These are phyloP conservation scores for Zasmidium citrigriseum DNA, from an alignment of 2,329 filamentous ascomycete species.

Conservation along the genomic window DNA sequence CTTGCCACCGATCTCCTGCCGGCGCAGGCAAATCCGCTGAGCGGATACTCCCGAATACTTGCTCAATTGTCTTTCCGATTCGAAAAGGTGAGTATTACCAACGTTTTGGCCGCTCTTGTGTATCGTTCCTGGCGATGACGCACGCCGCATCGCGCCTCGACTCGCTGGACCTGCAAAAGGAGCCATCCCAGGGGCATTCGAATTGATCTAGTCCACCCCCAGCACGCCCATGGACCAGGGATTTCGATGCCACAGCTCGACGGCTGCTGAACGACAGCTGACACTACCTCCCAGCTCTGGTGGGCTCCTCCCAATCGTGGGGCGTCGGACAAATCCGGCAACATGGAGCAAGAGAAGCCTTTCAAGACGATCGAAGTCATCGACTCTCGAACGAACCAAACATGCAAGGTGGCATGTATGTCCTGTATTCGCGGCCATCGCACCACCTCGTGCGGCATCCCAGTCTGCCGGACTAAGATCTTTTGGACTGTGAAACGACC, in stretches of 20 bases:
- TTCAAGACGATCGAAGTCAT: constrained; percentile 39
- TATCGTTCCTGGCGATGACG: constrained; percentile 19
- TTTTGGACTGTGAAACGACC: constrained; percentile 40
- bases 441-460: constrained; percentile 37
- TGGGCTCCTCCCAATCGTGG: not conserved
- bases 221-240: constrained; percentile 5
- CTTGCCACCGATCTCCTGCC: not conserved
- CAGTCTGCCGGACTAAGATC: constrained; percentile 36
- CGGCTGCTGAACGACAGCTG: not conserved
- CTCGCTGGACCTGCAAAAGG: constrained; percentile 1
- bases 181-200: constrained; percentile 1
- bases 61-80: constrained; percentile 21
- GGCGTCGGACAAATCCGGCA: constrained; percentile 1
- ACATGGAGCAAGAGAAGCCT: constrained; percentile 33
- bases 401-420: constrained; percentile 39
- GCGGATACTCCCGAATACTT: constrained; percentile 27
- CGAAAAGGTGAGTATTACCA: constrained; percentile 19
- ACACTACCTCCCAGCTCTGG: not conserved
- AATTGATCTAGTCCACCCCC: not conserved
- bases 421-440: constrained; percentile 39
- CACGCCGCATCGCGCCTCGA: constrained; percentile 10
- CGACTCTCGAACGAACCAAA: constrained; percentile 32
- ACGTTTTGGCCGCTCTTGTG: constrained; percentile 18
- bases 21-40: not conserved
- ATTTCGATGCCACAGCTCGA: constrained; percentile 1